Evolutionary conservation across 768 basidiomycete genomes (phyloP), one percentile per base, ranked within the genome.

Genomic region (Coprinellus aureogranulatus): DNA sequence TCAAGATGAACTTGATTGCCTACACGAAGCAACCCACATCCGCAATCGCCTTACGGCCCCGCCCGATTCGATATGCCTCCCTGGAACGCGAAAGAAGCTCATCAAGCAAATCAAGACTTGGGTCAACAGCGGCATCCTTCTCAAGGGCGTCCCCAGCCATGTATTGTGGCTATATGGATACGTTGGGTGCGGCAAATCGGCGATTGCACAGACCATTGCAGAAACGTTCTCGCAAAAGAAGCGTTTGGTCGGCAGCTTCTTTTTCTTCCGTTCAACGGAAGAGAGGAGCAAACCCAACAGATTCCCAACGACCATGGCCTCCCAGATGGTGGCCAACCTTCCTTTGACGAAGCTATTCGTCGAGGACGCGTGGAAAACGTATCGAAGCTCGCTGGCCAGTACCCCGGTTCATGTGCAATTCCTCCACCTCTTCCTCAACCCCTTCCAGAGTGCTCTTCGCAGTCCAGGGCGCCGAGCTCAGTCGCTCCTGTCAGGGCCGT

Each of bases 151-250:
- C 8, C 16, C 42, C 42, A 18, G 16, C 6, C 41, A 25, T 45
- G 10, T 55, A 6, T 26, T 44, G 4, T 55, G 54, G 54, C 40
- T 55, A 1, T 27, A 55, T 16, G 54, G 54, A 2, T 44, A 27
- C 6, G 54, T 40, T 25, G 54, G 54, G 6, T 41, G 26, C 23
- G 54, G 54, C 18, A 55, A 55, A 20, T 55, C 54, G 1, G 41
- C 54, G 1, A 46, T 46, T 18, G 40, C 54, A 26, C 54, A 44
- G 41, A 30, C 40, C 1, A 28, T 41, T 3, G 54, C 42, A 4
- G 42, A 45, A 16, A 16, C 4, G 8, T 27, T 56, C 22, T 44
- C 37, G 1, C 20, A 26, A 3, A 23, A 34, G 9, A 40, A 40
- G 10, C 30, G 16, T 8, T 34, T 56, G 3, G 45, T 20, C 12